These are phyloP conservation scores for Eimeria sp. DNA, from an alignment of 169 alveolate genomes.

Conservation along the genomic window DNA sequence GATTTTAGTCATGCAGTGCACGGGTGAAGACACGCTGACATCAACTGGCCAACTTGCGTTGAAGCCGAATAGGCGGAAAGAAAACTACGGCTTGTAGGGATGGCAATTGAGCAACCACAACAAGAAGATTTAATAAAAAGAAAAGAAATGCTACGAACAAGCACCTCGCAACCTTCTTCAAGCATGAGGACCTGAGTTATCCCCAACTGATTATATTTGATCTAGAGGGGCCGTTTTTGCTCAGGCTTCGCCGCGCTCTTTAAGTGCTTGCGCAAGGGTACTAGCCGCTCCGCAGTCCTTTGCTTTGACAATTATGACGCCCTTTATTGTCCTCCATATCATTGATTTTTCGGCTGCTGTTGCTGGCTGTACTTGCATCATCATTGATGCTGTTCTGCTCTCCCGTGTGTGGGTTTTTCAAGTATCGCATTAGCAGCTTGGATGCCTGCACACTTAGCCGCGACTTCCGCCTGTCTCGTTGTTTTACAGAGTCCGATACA, in stretches of 20 bases:
- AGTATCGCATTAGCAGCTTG: slow-evolving; percentile 49
- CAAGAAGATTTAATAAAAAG: not conserved
- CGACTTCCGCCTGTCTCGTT: not conserved
- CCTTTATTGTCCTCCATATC: not conserved
- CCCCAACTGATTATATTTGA: not conserved
- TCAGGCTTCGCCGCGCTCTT: not conserved
- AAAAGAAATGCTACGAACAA: not conserved
- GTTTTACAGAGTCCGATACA: slow-evolving; percentile 22
- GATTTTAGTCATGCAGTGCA: not conserved
- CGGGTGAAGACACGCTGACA: not conserved
- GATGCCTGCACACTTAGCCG: slow-evolving; percentile 1
- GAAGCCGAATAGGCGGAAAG: not conserved
- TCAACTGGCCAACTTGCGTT: not conserved
- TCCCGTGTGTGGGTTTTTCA: not conserved
- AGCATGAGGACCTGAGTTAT: not conserved
- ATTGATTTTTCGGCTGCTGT: not conserved
- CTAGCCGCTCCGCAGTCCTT: not conserved
- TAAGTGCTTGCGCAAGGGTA: not conserved
- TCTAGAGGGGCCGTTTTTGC: not conserved
- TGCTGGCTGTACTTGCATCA: not conserved
- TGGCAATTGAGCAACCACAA: not conserved
- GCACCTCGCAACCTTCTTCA: not conserved
- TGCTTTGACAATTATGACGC: not conserved
- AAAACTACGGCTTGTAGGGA: not conserved
- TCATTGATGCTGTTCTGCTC: not conserved